Evolutionary conservation across 1,284 basidiomycete species (phyloP).

Genomic region (Trichosporon coremiiforme): DNA sequence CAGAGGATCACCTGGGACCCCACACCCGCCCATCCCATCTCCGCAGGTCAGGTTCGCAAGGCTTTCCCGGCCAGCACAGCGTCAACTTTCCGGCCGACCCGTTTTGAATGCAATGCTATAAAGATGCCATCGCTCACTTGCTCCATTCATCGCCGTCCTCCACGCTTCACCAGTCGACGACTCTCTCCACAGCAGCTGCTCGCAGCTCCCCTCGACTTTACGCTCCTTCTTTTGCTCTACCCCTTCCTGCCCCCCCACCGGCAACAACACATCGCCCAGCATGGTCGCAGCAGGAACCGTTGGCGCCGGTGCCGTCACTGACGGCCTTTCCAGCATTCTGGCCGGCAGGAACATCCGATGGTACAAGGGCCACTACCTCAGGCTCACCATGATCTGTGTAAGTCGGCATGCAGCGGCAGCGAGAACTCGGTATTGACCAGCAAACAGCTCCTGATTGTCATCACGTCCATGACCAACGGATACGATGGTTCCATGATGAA

Average conservation of each 20-base stretch:
- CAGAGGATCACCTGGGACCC: slow-evolving; percentile 15
- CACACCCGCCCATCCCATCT: background rate
- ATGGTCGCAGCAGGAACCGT: slow-evolving; percentile 23
- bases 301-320: slow-evolving; percentile 2
- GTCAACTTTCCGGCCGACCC: slow-evolving; percentile 6
- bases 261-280: background rate
- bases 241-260: background rate
- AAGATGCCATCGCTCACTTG: background rate
- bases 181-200: background rate
- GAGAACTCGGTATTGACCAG: background rate
- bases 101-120: background rate
- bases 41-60: background rate
- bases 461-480: slow-evolving; percentile 41
- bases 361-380: slow-evolving; percentile 37
- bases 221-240: background rate
- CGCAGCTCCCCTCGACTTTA: background rate
- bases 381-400: slow-evolving; percentile 39
- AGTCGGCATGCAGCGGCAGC: slow-evolving; percentile 9
- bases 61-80: slow-evolving; percentile 7
- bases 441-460: slow-evolving; percentile 36
- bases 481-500: slow-evolving; percentile 41
- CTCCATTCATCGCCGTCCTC: background rate
- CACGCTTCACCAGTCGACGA: background rate
- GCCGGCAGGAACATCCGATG: slow-evolving; percentile 41
- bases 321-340: slow-evolving; percentile 23